phyloP scores from a whole-genome alignment of 768 basidiomycete species.

The Lentinus tigrinus region DNA sequence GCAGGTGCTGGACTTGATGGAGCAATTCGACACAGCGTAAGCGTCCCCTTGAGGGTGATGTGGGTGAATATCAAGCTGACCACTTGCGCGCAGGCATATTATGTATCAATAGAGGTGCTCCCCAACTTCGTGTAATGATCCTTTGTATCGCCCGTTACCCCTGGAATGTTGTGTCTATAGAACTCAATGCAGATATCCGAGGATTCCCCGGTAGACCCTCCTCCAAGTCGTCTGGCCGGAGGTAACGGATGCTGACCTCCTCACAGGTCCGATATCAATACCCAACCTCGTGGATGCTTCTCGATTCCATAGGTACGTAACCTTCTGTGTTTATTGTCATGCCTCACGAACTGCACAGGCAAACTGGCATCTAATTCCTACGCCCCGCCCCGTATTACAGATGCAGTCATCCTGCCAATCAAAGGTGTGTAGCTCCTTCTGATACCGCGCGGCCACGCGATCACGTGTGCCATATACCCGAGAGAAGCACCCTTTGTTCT shows the following conservation, averaged over 20 bases:
- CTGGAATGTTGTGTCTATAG: not conserved
- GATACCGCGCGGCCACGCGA: not conserved
- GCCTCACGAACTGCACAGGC: too few species aligned
- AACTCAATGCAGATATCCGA: not conserved
- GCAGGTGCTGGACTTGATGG: conserved; percentile 61
- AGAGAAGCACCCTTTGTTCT: not conserved
- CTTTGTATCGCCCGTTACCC: not conserved
- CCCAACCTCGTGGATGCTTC: too few species aligned
- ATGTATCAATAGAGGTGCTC: conserved; percentile 16
- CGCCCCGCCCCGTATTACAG: not conserved
- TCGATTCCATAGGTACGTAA: not conserved
- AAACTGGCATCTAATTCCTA: too few species aligned
- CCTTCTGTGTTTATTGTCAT: too few species aligned
- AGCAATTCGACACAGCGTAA: conserved; percentile 45
- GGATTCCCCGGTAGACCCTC: not conserved
- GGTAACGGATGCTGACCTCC: conserved; percentile 5
- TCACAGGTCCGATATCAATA: too few species aligned
- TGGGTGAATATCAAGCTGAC: not conserved
- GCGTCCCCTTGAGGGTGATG: not conserved
- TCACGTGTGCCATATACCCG: conserved; percentile 6
- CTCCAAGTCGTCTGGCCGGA: not conserved
- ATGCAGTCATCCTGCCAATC: not conserved
- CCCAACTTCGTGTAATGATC: not conserved
- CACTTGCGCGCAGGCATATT: conserved; percentile 2
- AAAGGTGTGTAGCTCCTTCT: not conserved